Evolutionary conservation across 129 eudicot genomes (phyloP).

Genomic region (Glebionis coronaria): DNA sequence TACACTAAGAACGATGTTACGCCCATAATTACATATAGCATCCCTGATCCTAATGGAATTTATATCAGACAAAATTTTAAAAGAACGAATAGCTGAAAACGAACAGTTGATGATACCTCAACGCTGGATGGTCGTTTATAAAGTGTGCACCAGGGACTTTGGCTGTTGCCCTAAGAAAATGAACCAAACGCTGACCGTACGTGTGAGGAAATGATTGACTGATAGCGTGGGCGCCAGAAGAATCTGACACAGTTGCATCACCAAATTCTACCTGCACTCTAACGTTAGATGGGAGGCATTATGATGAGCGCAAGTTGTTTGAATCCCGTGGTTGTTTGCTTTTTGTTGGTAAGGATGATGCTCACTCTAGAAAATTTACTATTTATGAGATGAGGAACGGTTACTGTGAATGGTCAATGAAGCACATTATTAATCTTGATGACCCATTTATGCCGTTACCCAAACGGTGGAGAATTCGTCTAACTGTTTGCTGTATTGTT

Average conservation of each 20-base stretch:
- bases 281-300: too few species aligned
- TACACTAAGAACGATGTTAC: neutral
- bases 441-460: too few species aligned
- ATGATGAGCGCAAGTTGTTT: too few species aligned
- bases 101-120: constrained; percentile 43
- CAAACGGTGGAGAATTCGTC: too few species aligned
- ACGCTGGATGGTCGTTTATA: constrained; percentile 64
- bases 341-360: too few species aligned
- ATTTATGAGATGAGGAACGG: too few species aligned
- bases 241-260: constrained; percentile 69
- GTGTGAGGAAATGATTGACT: constrained; percentile 79
- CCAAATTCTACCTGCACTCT: constrained; percentile 68
- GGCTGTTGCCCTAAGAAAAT: constrained; percentile 80
- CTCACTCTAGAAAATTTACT: too few species aligned
- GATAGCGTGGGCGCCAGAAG: constrained; percentile 65
- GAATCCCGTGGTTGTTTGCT: too few species aligned
- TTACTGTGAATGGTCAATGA: too few species aligned
- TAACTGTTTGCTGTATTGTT: too few species aligned
- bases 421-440: too few species aligned
- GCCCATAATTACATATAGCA: neutral
- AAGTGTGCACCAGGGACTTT: constrained; percentile 80
- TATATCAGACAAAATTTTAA: neutral
- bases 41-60: neutral
- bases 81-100: neutral
- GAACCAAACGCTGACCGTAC: constrained; percentile 80